Conservation (phyloP, 2,329 filamentous ascomycete genomes). For the Colletotrichum sp. region DNA sequence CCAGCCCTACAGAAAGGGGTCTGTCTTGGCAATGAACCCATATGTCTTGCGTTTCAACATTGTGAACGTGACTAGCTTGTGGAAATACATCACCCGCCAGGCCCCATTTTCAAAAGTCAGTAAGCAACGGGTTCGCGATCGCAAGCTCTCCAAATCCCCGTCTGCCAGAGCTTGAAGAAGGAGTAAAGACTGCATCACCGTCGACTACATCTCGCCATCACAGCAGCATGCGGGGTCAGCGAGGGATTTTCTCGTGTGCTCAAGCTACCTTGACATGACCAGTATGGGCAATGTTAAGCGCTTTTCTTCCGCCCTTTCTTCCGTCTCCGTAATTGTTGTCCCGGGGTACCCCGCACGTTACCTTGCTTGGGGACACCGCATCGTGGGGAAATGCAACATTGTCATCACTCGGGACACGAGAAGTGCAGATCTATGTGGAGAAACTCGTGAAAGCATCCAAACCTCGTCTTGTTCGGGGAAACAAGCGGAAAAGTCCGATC, state of each 20-base stretch:
- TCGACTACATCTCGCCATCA: not conserved
- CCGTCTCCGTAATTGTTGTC: not conserved
- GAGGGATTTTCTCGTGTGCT: not conserved
- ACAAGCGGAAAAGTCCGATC: not conserved
- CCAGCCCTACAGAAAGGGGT: not conserved
- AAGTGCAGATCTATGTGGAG: not conserved
- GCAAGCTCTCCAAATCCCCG: not conserved
- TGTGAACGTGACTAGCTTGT: not conserved
- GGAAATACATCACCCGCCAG: not conserved
- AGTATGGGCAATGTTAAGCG: not conserved
- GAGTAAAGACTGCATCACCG: not conserved
- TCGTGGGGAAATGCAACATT: not conserved
- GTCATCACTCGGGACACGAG: not conserved
- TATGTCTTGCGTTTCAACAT: not conserved
- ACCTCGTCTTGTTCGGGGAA: not conserved
- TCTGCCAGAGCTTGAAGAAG: not conserved
- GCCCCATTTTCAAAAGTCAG: rapidly evolving
- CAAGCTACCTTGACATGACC: not conserved
- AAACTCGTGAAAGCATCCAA: not conserved
- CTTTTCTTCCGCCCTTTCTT: not conserved
- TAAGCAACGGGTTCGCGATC: not conserved
- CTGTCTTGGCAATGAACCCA: not conserved
- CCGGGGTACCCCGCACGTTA: not conserved
- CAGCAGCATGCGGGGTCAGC: not conserved
- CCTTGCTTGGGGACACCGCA: not conserved